Conservation (phyloP, 1,284 basidiomycete species). For the Leccinum pallidistipes region DNA sequence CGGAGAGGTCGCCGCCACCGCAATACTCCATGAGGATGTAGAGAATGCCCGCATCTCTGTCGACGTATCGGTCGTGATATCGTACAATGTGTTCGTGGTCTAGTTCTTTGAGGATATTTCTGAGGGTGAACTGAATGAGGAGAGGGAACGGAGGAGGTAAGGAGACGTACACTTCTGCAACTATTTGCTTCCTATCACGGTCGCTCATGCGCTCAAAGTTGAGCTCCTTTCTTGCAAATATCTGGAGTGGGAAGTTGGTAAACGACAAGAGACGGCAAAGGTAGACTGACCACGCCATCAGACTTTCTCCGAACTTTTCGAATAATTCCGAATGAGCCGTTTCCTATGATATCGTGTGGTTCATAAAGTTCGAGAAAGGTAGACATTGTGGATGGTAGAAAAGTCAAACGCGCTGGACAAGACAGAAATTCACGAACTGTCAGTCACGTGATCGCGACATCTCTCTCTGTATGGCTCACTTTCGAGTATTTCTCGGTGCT, state of each 20-base stretch:
- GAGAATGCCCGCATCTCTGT: constrained; percentile 86
- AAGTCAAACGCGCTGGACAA: constrained; percentile 5
- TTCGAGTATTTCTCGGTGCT: constrained; percentile 50
- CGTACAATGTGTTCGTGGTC: constrained; percentile 95
- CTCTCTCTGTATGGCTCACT: constrained; percentile 7
- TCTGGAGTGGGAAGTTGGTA: constrained; percentile 39
- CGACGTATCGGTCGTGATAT: constrained; percentile 90
- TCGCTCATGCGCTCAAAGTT: constrained; percentile 96
- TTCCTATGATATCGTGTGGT: constrained; percentile 88
- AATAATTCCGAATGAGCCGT: constrained; percentile 94
- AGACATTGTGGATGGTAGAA: constrained; percentile 29
- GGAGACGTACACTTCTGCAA: constrained; percentile 89
- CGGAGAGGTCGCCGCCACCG: constrained; percentile 89
- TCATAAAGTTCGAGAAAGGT: constrained; percentile 77
- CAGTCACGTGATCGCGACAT: constrained; percentile 29
- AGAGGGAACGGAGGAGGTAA: background rate
- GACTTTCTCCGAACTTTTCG: constrained; percentile 85
- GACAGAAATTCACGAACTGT: constrained; percentile 22
- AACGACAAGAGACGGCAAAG: constrained; percentile 5
- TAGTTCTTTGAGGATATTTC: constrained; percentile 94
- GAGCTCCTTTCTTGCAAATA: constrained; percentile 92
- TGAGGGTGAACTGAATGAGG: constrained; percentile 34
- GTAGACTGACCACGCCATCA: constrained; percentile 75
- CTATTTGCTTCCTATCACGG: constrained; percentile 91
- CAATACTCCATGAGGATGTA: constrained; percentile 98